These are phyloP conservation scores for Fistulifera pelliculosa DNA, from an alignment of 108 stramenopile species.

Conservation along the genomic window DNA sequence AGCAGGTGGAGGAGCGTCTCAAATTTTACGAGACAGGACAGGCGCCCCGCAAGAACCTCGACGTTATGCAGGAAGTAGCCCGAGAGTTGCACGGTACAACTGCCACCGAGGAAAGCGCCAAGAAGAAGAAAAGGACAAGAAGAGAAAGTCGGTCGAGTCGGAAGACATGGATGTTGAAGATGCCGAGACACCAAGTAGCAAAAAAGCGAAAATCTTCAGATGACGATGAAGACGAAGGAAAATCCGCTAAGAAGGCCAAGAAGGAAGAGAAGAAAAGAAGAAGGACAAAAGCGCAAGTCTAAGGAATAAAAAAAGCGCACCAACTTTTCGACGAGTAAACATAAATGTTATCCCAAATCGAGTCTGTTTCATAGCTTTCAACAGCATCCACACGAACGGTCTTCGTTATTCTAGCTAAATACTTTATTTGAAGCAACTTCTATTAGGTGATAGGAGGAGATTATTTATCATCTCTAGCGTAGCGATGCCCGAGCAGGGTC, in stretches of 20 bases:
- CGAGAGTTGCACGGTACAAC: slow-evolving; percentile 39
- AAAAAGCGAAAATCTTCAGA: slow-evolving; percentile 24
- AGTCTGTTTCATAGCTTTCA: no score
- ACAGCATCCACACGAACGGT: no score
- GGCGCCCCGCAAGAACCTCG: slow-evolving; percentile 94
- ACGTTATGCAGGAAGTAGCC: slow-evolving; percentile 96
- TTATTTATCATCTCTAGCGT: no score
- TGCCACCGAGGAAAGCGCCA: slow-evolving; percentile 15
- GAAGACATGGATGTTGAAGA: slow-evolving; percentile 25
- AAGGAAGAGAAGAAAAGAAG: slow-evolving; percentile 35
- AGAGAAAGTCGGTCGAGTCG: slow-evolving; percentile 5
- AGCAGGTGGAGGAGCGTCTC: slow-evolving; percentile 98
- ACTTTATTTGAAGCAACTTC: no score
- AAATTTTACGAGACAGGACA: slow-evolving; percentile 98
- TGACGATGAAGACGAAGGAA: slow-evolving; percentile 24
- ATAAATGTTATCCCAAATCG: no score
- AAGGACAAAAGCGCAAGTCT: slow-evolving; percentile 39
- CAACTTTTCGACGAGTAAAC: neutral
- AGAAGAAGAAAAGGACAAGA: slow-evolving; percentile 4
- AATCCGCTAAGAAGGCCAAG: slow-evolving; percentile 22
- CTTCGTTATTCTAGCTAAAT: no score
- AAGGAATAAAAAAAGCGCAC: slow-evolving; percentile 6
- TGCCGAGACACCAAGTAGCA: slow-evolving; percentile 30
- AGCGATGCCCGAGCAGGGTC: no score
- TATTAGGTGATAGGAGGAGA: no score